Evolutionary conservation across 371 early-diverging fungal species (phyloP).

Genomic region (Choanephora cucurbitarum): DNA sequence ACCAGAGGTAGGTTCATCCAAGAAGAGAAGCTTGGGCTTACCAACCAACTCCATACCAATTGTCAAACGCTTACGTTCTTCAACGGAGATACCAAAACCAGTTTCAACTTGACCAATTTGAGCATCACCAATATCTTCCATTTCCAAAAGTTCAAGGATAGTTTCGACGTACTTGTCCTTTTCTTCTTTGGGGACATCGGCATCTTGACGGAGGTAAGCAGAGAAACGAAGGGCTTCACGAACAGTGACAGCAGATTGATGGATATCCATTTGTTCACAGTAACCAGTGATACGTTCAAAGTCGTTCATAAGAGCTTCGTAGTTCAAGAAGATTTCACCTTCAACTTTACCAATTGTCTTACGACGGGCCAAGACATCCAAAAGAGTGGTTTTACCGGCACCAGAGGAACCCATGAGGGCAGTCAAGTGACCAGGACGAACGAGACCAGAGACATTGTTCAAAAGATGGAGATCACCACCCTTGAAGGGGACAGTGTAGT

Average conservation of each 20-base stretch:
- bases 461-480: constrained; percentile 55
- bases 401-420: constrained; percentile 90
- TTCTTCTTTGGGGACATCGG: constrained; percentile 57
- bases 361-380: constrained; percentile 81
- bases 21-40: constrained; percentile 75
- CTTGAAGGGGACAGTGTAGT: constrained; percentile 63
- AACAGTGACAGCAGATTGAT: constrained; percentile 61
- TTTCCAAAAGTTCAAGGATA: constrained; percentile 66
- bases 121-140: constrained; percentile 63
- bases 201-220: constrained; percentile 69
- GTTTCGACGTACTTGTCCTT: constrained; percentile 69
- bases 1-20: constrained; percentile 89
- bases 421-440: constrained; percentile 63
- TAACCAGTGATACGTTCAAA: constrained; percentile 81
- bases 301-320: constrained; percentile 46
- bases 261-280: constrained; percentile 85
- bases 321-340: constrained; percentile 72
- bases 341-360: constrained; percentile 77
- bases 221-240: constrained; percentile 78
- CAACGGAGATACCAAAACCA: constrained; percentile 63
- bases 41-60: constrained; percentile 77
- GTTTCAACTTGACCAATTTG: constrained; percentile 59
- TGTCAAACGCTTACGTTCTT: constrained; percentile 68
- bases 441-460: constrained; percentile 54
- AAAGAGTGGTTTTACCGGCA: constrained; percentile 87